Percentiles rank a stretch among this genome's conserved stretches.
Evolutionary conservation across 768 basidiomycete species (phyloP).

Genomic region (Boletus fagicola): DNA sequence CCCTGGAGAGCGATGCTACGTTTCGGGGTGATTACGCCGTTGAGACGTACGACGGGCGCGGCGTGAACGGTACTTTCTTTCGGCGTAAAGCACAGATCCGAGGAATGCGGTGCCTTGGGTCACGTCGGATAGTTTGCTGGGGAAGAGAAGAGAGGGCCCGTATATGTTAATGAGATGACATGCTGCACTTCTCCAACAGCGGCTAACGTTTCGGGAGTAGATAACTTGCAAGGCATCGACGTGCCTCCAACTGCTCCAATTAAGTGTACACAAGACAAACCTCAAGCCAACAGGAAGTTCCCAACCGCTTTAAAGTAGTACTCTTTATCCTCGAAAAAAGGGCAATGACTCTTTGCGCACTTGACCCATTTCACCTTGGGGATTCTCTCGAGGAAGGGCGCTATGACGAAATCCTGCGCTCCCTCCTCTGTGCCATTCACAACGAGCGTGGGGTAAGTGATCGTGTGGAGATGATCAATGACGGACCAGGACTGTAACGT

Average conservation of each 20-base stretch:
- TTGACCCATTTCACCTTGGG: conserved; percentile 37
- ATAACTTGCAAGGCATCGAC: neutral
- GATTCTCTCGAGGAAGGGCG: conserved; percentile 33
- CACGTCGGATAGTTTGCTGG: too few species aligned
- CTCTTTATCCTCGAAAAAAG: conserved; percentile 22
- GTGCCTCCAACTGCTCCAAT: too few species aligned
- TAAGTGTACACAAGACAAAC: neutral
- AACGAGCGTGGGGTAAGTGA: conserved; percentile 38
- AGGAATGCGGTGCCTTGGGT: neutral
- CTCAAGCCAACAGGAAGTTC: conserved; percentile 13
- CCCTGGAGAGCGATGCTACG: too few species aligned
- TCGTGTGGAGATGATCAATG: conserved; percentile 40
- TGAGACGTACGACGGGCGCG: too few species aligned
- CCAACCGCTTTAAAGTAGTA: conserved; percentile 19
- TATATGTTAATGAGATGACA: neutral
- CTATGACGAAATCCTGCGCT: conserved; percentile 33
- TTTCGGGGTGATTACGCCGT: too few species aligned
- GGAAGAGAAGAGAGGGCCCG: neutral
- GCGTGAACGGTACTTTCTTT: too few species aligned
- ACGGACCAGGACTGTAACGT: conserved; percentile 46
- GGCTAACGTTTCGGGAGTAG: neutral
- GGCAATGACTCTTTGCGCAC: conserved; percentile 29
- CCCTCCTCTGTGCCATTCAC: conserved; percentile 38
- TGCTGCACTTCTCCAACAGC: neutral
- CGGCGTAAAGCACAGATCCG: neutral